These are phyloP conservation scores for Aspergillus sp. DNA, from an alignment of 2,329 filamentous ascomycete genomes.

Conservation along the genomic window DNA sequence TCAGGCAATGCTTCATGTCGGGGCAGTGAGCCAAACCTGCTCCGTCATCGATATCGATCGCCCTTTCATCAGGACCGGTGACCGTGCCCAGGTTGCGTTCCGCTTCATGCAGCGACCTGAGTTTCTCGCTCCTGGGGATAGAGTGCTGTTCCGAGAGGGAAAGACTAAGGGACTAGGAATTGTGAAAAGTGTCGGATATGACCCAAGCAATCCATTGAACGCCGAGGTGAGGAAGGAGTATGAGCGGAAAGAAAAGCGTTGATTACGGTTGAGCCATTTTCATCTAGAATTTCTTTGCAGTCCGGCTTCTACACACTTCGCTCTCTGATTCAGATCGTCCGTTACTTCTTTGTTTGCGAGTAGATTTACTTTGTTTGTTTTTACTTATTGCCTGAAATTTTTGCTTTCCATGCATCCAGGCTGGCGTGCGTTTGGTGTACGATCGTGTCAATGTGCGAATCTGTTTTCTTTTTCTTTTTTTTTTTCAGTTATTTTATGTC, in stretches of 20 bases:
- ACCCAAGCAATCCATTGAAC: constrained; percentile 58
- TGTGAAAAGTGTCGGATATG: constrained; percentile 87
- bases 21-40: constrained; percentile 91
- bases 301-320: not conserved
- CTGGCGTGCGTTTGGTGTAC: not conserved
- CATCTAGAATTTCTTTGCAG: not conserved
- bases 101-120: constrained; percentile 92
- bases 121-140: constrained; percentile 83
- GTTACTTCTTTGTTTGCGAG: not conserved
- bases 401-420: not conserved
- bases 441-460: not conserved
- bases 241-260: constrained; percentile 6
- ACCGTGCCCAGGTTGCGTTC: constrained; percentile 92
- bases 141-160: constrained; percentile 89
- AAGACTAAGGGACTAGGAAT: constrained; percentile 94
- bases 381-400: not conserved
- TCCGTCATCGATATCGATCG: constrained; percentile 96
- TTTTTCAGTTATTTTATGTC: not conserved
- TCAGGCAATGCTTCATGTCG: constrained; percentile 97
- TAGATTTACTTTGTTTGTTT: not conserved
- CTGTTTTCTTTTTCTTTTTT: not conserved
- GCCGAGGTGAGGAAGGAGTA: constrained; percentile 31
- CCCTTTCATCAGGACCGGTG: constrained; percentile 91
- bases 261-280: not conserved
- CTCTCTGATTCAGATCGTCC: not conserved